A percentile compares a stretch with the other conserved stretches of the same genome.
These are phyloP conservation scores for Phoenix dactylifera DNA, from an alignment of 176 grass and related monocot genomes.

Conservation along the genomic window DNA sequence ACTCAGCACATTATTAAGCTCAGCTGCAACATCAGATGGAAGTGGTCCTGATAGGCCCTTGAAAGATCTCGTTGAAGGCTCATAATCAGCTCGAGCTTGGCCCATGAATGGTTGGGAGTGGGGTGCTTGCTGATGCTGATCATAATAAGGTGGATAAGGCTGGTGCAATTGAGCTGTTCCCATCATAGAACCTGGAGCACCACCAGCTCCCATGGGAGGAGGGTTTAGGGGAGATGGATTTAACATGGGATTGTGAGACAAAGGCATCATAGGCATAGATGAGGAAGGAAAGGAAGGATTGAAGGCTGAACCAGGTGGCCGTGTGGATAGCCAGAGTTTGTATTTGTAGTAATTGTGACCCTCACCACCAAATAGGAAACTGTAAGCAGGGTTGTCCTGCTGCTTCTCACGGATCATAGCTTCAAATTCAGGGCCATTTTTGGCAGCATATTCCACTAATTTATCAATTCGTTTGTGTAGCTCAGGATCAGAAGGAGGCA, in stretches of 20 bases:
- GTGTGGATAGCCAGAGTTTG: conserved; percentile 47
- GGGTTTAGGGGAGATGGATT: conserved; percentile 18
- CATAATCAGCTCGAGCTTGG: conserved; percentile 43
- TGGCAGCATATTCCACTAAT: conserved; percentile 86
- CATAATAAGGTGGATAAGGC: conserved; percentile 58
- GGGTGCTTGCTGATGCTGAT: conserved; percentile 37
- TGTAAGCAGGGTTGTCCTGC: conserved; percentile 85
- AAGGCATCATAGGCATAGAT: conserved; percentile 43
- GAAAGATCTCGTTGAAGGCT: conserved; percentile 39
- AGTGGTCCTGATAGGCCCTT: conserved; percentile 64
- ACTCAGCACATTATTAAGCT: conserved; percentile 53
- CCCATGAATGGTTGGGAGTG: conserved; percentile 41
- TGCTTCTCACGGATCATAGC: conserved; percentile 92
- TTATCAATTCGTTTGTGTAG: conserved; percentile 98
- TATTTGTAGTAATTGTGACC: conserved; percentile 93
- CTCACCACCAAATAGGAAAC: conserved; percentile 96
- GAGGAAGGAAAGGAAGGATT: conserved; percentile 30
- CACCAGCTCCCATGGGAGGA: conserved; percentile 30
- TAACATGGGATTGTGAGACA: conserved; percentile 14
- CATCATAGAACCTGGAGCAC: conserved; percentile 29
- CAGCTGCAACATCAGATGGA: conserved; percentile 69
- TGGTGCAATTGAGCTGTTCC: conserved; percentile 44
- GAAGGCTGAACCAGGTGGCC: conserved; percentile 28
- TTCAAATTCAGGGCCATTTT: conserved; percentile 90
- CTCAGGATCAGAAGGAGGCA: conserved; percentile 66